Percentiles rank a stretch among this genome's conserved stretches.
These are phyloP conservation scores for Colletotrichum scovillei DNA, from an alignment of 2,329 filamentous ascomycete species.

Conservation along the genomic window DNA sequence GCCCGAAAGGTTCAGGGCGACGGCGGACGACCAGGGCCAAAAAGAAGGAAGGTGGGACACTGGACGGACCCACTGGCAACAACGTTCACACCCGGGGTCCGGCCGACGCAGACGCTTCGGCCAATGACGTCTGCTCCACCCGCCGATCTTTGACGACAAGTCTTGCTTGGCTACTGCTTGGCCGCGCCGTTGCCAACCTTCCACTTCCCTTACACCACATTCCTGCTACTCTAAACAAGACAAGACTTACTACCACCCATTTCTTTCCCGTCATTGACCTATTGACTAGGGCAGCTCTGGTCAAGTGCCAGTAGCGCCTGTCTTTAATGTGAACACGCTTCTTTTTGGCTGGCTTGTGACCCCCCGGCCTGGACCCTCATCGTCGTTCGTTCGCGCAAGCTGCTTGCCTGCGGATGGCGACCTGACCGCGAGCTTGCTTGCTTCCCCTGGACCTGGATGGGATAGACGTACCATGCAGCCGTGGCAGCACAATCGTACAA, in stretches of 20 bases:
- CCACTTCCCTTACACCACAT: background rate
- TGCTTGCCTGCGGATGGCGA: constrained; percentile 1
- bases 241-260: constrained; percentile 5
- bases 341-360: constrained; percentile 10
- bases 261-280: background rate
- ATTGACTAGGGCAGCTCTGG: constrained; percentile 1
- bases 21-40: background rate
- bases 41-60: background rate
- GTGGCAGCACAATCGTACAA: background rate
- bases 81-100: constrained; percentile 30
- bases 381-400: background rate
- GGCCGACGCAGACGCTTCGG: constrained; percentile 29
- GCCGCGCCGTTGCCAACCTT: constrained; percentile 24
- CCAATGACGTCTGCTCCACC: constrained; percentile 34
- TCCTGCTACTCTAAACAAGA: constrained; percentile 5
- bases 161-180: constrained; percentile 28
- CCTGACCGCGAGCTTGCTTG: background rate
- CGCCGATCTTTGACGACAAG: constrained; percentile 36
- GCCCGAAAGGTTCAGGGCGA: background rate
- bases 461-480: background rate
- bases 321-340: background rate
- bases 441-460: constrained; percentile 10
- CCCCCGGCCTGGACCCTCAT: background rate
- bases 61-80: constrained; percentile 1
- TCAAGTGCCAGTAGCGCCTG: constrained; percentile 25